phyloP scores from a whole-genome alignment of 2,329 filamentous ascomycete genomes.

The Diaporthe citrichinensis region DNA sequence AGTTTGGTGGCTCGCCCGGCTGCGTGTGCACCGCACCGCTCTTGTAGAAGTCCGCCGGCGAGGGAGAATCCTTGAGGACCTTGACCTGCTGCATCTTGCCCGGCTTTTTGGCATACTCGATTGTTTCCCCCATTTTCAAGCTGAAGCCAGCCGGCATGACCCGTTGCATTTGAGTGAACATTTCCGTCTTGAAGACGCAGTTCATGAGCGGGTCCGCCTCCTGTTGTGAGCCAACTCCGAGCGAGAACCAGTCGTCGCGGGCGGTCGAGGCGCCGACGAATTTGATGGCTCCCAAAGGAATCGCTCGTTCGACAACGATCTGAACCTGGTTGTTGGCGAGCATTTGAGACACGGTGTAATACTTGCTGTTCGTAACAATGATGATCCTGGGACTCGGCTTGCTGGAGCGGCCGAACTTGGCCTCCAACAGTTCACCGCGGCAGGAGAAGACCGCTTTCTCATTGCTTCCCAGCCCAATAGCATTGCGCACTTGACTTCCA shows the following conservation, averaged over 20 bases:
- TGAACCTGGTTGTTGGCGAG: slow-evolving; percentile 85
- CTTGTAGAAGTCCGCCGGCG: slow-evolving; percentile 89
- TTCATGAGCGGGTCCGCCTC: slow-evolving; percentile 94
- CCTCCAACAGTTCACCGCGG: slow-evolving; percentile 88
- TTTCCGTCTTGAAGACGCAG: slow-evolving; percentile 96
- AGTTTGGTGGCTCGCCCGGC: slow-evolving; percentile 85
- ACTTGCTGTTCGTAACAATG: slow-evolving; percentile 86
- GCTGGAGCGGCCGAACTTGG: slow-evolving; percentile 96
- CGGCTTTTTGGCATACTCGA: slow-evolving; percentile 98
- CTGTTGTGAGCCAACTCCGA: slow-evolving; percentile 90
- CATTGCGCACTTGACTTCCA: slow-evolving; percentile 83
- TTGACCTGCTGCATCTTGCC: slow-evolving; percentile 92
- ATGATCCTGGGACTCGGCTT: slow-evolving; percentile 90
- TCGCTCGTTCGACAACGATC: slow-evolving; percentile 84
- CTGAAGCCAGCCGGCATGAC: slow-evolving; percentile 85
- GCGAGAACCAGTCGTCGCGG: slow-evolving; percentile 96
- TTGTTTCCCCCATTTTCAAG: slow-evolving; percentile 84
- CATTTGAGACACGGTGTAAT: slow-evolving; percentile 90
- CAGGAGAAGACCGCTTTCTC: slow-evolving; percentile 91
- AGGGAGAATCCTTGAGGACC: slow-evolving; percentile 86
- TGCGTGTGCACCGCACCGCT: slow-evolving; percentile 91
- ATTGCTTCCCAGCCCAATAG: slow-evolving; percentile 77
- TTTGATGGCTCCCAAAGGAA: slow-evolving; percentile 90
- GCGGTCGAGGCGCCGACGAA: slow-evolving; percentile 84
- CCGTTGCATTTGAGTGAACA: slow-evolving; percentile 91